A percentile compares a stretch with the other conserved stretches of the same genome.
Conservation (phyloP, 1,284 basidiomycete genomes). For the Sporisorium reilianum region DNA sequence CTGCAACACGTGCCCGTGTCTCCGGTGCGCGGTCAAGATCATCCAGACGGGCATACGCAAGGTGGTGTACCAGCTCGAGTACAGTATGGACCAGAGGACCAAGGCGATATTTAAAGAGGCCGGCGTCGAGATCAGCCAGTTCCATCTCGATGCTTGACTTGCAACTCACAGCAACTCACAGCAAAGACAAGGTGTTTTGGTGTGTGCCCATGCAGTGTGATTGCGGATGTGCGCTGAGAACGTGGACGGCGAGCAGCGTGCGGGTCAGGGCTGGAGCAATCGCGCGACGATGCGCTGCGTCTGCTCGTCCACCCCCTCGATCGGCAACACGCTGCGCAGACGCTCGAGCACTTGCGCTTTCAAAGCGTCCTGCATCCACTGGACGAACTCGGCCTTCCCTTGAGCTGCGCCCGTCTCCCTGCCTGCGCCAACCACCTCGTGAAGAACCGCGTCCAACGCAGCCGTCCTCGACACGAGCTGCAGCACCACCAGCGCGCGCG, state of each 20-base stretch:
- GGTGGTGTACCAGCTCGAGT: slow-evolving; percentile 94
- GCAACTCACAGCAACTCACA: too few relatives aligned
- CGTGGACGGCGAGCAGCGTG: not conserved
- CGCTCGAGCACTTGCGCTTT: not conserved
- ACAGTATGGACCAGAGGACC: slow-evolving; percentile 74
- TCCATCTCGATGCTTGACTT: slow-evolving; percentile 33
- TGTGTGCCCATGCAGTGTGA: too few relatives aligned
- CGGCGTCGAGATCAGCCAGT: slow-evolving; percentile 68
- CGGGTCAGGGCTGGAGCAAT: not conserved
- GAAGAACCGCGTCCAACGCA: slow-evolving; percentile 5
- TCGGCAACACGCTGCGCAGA: not conserved
- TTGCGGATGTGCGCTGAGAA: not conserved
- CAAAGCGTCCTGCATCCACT: not conserved
- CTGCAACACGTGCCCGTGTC: slow-evolving; percentile 91
- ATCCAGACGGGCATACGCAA: slow-evolving; percentile 91
- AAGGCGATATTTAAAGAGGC: slow-evolving; percentile 69
- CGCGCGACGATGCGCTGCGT: not conserved
- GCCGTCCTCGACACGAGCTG: slow-evolving; percentile 13
- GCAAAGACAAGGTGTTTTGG: too few relatives aligned
- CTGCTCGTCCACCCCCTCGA: not conserved
- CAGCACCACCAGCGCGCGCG: slow-evolving; percentile 8
- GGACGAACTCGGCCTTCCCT: slow-evolving; percentile 6
- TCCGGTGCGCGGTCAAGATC: slow-evolving; percentile 96
- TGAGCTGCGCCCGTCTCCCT: slow-evolving; percentile 1
- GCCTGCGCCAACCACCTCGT: not conserved